A percentile compares a stretch with the other conserved stretches of the same genome.
These are phyloP conservation scores for Tylopilus balloui DNA, from an alignment of 768 basidiomycete species.

Conservation along the genomic window DNA sequence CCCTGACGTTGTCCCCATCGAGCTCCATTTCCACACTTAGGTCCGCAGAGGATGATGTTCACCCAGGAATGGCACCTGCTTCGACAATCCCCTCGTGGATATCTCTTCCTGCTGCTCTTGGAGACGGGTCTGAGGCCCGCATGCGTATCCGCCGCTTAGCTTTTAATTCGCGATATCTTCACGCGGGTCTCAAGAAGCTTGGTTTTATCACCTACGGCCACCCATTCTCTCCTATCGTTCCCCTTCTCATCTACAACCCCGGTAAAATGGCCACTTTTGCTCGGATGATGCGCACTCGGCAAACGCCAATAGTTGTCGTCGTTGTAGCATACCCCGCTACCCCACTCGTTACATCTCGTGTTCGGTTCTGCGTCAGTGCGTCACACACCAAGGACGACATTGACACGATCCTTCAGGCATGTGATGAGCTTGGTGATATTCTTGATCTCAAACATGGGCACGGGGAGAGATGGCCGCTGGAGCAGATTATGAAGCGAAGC, in stretches of 20 bases:
- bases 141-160: slow-evolving; percentile 82
- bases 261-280: slow-evolving; percentile 94
- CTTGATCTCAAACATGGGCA: slow-evolving; percentile 84
- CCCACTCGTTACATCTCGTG: slow-evolving; percentile 79
- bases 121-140: slow-evolving; percentile 81
- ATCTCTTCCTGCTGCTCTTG: slow-evolving; percentile 61
- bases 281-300: slow-evolving; percentile 73
- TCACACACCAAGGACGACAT: slow-evolving; percentile 97
- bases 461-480: slow-evolving; percentile 71
- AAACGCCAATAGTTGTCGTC: slow-evolving; percentile 81
- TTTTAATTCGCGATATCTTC: slow-evolving; percentile 93
- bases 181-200: slow-evolving; percentile 77
- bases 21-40: slow-evolving; percentile 26
- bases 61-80: slow-evolving; percentile 69
- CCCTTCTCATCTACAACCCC: slow-evolving; percentile 85
- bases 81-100: slow-evolving; percentile 74
- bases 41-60: slow-evolving; percentile 40
- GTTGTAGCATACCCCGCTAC: slow-evolving; percentile 92
- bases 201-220: slow-evolving; percentile 97
- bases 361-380: slow-evolving; percentile 91
- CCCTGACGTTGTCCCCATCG: slow-evolving; percentile 29
- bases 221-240: slow-evolving; percentile 88
- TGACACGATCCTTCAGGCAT: slow-evolving; percentile 78
- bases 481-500: slow-evolving; percentile 66
- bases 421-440: slow-evolving; percentile 87